Evolutionary conservation across 306 rosid species (phyloP).

Genomic region (Trifolium repens): DNA sequence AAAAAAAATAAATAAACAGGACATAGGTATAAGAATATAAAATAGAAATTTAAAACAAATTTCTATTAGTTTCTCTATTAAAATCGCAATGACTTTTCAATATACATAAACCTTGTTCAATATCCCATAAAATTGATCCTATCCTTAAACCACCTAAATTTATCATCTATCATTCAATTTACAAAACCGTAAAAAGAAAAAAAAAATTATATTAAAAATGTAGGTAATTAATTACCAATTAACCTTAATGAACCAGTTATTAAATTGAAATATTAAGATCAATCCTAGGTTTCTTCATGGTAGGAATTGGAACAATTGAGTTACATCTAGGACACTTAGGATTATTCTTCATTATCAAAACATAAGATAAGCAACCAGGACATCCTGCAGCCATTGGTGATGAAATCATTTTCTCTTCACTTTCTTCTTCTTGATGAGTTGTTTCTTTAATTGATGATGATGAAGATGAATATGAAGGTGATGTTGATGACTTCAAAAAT

Average conservation of each 20-base stretch:
- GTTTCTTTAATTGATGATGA: conserved; percentile 69
- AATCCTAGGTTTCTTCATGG: conserved; percentile 82
- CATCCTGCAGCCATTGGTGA: conserved; percentile 94
- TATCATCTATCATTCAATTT: conserved; percentile 65
- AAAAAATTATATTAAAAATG: conserved; percentile 30
- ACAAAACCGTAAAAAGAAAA: conserved; percentile 47
- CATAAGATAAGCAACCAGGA: conserved; percentile 92
- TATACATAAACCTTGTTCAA: conserved; percentile 59
- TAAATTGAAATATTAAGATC: conserved; percentile 86
- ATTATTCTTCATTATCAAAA: conserved; percentile 79
- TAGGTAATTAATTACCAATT: conserved; percentile 31
- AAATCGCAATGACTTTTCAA: conserved; percentile 44
- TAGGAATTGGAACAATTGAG: conserved; percentile 66
- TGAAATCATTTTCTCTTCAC: conserved; percentile 51
- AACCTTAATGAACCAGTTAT: conserved; percentile 3
- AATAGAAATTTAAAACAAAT: conserved; percentile 32
- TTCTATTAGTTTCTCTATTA: conserved; percentile 47
- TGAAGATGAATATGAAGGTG: conserved; percentile 67
- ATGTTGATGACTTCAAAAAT: conserved; percentile 57
- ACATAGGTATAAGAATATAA: background rate
- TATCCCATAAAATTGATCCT: conserved; percentile 46
- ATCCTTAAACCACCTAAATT: conserved; percentile 43
- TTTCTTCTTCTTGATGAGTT: conserved; percentile 61
- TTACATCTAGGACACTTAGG: conserved; percentile 93
- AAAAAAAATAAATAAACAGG: background rate